Base-by-base conservation (phyloP, 495 filamentous ascomycete species). In the Penicillium riverlandense region DNA sequence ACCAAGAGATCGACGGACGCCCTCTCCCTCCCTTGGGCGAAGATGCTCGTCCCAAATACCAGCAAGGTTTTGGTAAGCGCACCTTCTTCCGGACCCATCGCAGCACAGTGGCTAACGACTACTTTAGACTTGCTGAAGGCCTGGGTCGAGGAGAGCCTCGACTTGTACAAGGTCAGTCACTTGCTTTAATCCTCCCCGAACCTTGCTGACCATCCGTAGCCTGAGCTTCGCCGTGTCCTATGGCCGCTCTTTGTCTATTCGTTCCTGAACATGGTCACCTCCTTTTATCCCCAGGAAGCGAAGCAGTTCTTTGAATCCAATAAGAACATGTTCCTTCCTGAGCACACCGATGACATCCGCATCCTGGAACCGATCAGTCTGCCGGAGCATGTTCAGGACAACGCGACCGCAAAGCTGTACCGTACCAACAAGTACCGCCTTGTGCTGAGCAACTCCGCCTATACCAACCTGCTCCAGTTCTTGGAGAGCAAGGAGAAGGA, bases 171-270 rank as follows among this genome's bases (percentile, higher is more conserved):
- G 73, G 87, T 85, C 52, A 55, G 67, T 22, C 11, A 32, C 2
- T 32, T 37, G 37, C 35, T 28, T 22, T 16, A 9, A n/a, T 28
- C 22, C 10, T 11, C 11, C 11, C 29, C 1, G 5, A 35, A 1
- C 7, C 4, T n/a, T 45, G 29, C 63, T 79, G 30, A 77, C 44
- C 29, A 1, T 27, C 5, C 10, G 16, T 50, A 90, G 84, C 86
- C 88, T n/a, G 92, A 97, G 61, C 76, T 98, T 1, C 66, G 74
- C 41, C 86, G 90, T 35, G 69, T 97, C 9, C 69, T 91, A 22
- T 98, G 90, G 86, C 94, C 92, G 1, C 67, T 94, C 0, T 97
- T 96, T 55, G 85, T 96, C 14, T 91, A 98, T 64, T 92, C 89
- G 0, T 96, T 86, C 55, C 65, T 97, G 7, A 78, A 87, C 50